These are phyloP conservation scores for Ambrosia trifida DNA, from an alignment of 129 eudicot species.

Conservation along the genomic window DNA sequence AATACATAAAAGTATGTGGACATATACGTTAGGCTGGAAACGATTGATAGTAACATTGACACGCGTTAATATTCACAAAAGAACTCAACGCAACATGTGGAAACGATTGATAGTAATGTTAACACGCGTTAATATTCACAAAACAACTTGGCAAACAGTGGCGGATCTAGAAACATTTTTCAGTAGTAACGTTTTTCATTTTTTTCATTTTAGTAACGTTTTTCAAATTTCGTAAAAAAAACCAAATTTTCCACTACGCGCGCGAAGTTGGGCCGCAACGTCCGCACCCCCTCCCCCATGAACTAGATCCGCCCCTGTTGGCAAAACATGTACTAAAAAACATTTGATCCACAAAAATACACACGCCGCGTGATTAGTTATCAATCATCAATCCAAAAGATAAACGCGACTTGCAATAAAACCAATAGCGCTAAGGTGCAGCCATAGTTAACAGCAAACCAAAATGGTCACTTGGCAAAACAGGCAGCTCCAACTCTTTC, in stretches of 20 bases:
- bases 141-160: not conserved
- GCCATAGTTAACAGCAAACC: slow-evolving; percentile 73
- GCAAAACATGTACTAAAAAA: not conserved
- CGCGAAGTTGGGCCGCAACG: no score
- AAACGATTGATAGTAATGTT: not conserved
- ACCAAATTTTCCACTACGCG: no score
- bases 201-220: no score
- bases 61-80: not conserved
- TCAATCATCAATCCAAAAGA: not conserved
- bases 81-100: no score
- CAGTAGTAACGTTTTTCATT: no score
- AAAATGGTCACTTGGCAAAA: slow-evolving; percentile 91
- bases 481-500: slow-evolving; percentile 65
- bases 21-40: no score
- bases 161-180: no score
- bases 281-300: no score
- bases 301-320: no score
- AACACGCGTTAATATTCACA: not conserved
- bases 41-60: not conserved
- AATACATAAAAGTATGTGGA: no score
- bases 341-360: not conserved
- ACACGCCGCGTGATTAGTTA: not conserved
- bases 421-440: slow-evolving; percentile 14
- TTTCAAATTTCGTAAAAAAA: no score
- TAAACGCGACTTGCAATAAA: not conserved